phyloP scores from a whole-genome alignment of 2,329 filamentous ascomycete species.

The Cercospora canescens region DNA sequence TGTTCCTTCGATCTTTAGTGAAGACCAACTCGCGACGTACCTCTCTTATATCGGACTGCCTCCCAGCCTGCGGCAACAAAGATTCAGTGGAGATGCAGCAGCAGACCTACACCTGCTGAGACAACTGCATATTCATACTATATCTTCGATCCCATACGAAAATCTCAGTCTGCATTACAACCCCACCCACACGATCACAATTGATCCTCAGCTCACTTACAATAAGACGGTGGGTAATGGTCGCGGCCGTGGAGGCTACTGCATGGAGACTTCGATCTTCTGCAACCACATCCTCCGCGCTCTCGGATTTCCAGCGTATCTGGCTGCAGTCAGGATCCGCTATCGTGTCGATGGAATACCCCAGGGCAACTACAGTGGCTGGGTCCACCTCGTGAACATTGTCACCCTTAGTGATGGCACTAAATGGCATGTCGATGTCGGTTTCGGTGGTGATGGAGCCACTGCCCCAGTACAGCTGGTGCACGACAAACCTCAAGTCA shows the following conservation, averaged over 20 bases:
- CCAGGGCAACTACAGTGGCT: conserved; percentile 24
- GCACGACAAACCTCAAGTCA: conserved; percentile 43
- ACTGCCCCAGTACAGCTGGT: conserved; percentile 59
- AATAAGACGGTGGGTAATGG: conserved; percentile 50
- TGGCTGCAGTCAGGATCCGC: conserved; percentile 37
- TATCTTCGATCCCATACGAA: conserved; percentile 55
- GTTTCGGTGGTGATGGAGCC: conserved; percentile 64
- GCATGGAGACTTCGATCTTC: conserved; percentile 59
- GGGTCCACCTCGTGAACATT: conserved; percentile 44
- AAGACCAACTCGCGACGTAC: conserved; percentile 9
- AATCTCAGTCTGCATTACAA: conserved; percentile 58
- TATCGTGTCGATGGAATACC: conserved; percentile 25
- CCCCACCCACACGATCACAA: conserved; percentile 46
- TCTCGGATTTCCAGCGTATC: conserved; percentile 49
- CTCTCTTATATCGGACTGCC: conserved; percentile 19
- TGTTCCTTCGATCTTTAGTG: conserved; percentile 7
- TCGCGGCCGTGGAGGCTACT: conserved; percentile 55
- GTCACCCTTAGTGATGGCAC: conserved; percentile 49
- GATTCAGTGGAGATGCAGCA: conserved; percentile 7
- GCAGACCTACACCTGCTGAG: conserved; percentile 16
- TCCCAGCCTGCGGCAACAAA: conserved; percentile 2
- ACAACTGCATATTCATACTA: conserved; percentile 22
- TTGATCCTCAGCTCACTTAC: conserved; percentile 52
- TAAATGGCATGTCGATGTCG: conserved; percentile 60
- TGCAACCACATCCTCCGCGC: conserved; percentile 52